Percentiles rank a stretch among this genome's conserved stretches.
phyloP scores from a whole-genome alignment of 257 asterid genomes.

The Leonotis leonurus region DNA sequence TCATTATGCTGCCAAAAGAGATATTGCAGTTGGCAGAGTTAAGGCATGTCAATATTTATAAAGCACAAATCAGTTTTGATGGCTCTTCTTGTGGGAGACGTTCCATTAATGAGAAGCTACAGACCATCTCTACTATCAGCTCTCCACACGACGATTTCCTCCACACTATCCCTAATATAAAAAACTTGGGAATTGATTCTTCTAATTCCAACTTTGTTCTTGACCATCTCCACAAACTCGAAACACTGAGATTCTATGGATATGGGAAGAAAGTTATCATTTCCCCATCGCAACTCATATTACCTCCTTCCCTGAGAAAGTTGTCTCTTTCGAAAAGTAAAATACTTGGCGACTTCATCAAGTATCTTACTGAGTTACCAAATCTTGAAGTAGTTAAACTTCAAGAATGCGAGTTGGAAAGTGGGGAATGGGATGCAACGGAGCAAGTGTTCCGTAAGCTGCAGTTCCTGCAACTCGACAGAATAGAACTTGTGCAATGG shows the following conservation, averaged over 20 bases:
- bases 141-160: neutral
- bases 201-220: neutral
- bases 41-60: neutral
- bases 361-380: neutral
- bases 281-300: neutral
- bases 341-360: neutral
- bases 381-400: neutral
- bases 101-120: neutral
- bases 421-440: neutral
- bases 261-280: neutral
- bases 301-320: slow-evolving; percentile 13
- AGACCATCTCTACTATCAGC: neutral
- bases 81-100: neutral
- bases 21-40: neutral
- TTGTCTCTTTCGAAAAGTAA: neutral
- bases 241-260: neutral
- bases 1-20: neutral
- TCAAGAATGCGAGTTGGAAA: neutral
- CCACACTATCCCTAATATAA: neutral
- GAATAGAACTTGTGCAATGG: neutral
- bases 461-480: neutral
- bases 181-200: neutral
- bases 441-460: neutral
- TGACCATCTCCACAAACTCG: neutral
- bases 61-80: too few relatives aligned